Conservation (phyloP, 2,329 filamentous ascomycete species). For the Aspergillus bombycis region DNA sequence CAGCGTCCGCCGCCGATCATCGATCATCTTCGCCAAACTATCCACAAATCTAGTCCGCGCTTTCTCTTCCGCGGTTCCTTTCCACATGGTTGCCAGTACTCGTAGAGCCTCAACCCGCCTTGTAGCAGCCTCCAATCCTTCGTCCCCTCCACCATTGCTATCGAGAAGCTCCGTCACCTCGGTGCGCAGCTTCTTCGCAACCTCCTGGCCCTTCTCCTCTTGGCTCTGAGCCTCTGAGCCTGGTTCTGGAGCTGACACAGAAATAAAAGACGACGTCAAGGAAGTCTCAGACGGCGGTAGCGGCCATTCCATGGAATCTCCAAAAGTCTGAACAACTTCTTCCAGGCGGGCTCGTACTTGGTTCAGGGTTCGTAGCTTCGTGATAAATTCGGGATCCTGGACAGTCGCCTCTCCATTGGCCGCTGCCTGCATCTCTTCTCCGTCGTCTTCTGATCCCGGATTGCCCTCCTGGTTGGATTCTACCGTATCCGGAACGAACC, state of each 20-base stretch:
- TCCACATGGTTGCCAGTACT: slow-evolving; percentile 80
- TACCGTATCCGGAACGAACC: slow-evolving; percentile 66
- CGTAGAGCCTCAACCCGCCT: slow-evolving; percentile 76
- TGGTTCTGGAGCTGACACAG: slow-evolving; percentile 81
- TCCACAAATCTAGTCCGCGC: slow-evolving; percentile 82
- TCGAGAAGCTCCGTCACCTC: slow-evolving; percentile 73
- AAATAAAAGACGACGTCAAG: slow-evolving; percentile 82
- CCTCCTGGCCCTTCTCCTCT: slow-evolving; percentile 84
- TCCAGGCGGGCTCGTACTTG: slow-evolving; percentile 84
- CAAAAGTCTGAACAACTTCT: slow-evolving; percentile 86
- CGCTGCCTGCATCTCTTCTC: neutral
- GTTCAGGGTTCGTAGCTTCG: slow-evolving; percentile 78
- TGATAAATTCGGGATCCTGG: slow-evolving; percentile 68
- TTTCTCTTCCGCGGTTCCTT: slow-evolving; percentile 93
- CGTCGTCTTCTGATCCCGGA: slow-evolving; percentile 8
- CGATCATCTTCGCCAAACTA: slow-evolving; percentile 75
- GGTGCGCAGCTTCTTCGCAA: slow-evolving; percentile 64
- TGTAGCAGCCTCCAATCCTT: slow-evolving; percentile 70
- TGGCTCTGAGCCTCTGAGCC: slow-evolving; percentile 67
- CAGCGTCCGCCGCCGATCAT: slow-evolving; percentile 64
- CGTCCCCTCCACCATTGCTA: slow-evolving; percentile 60
- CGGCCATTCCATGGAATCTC: slow-evolving; percentile 93
- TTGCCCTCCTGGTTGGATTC: slow-evolving; percentile 8
- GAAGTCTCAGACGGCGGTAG: slow-evolving; percentile 86
- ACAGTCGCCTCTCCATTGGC: slow-evolving; percentile 14